Conservation (phyloP, 208 protist genomes). For the Leishmania martiniquensis region DNA sequence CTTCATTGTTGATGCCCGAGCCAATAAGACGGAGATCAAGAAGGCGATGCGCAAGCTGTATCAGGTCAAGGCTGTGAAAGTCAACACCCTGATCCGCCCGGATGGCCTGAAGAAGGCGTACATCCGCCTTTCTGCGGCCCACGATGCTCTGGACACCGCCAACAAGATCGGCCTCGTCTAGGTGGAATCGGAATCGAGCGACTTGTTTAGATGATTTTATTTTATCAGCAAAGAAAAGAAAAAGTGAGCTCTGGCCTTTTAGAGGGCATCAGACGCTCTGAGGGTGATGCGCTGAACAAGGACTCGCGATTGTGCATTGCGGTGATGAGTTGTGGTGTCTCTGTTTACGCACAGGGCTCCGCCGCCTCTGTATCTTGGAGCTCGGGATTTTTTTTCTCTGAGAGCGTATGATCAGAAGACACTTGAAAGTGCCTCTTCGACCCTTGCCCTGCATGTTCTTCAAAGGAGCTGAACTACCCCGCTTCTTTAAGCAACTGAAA, state of each 20-base stretch:
- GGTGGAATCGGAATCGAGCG: no score
- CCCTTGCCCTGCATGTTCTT: not conserved
- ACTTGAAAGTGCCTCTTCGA: not conserved
- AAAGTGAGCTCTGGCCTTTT: not conserved
- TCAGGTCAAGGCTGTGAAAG: constrained; percentile 96
- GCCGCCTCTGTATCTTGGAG: not conserved
- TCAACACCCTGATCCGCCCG: constrained; percentile 99
- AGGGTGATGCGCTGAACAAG: not conserved
- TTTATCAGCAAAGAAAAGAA: not conserved
- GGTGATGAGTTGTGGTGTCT: not conserved
- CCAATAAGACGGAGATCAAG: constrained; percentile 99
- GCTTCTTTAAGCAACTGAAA: not conserved
- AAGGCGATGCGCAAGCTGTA: constrained; percentile 98
- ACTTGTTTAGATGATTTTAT: constrained; percentile 11
- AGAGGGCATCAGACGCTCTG: not conserved
- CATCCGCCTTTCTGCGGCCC: constrained; percentile 94
- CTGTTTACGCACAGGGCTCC: not conserved
- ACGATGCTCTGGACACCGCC: constrained; percentile 98
- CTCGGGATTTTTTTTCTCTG: not conserved
- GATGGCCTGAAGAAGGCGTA: constrained; percentile 99
- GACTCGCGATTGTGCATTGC: not conserved
- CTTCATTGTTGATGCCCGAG: constrained; percentile 98
- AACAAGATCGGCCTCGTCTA: constrained; percentile 98
- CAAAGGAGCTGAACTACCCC: not conserved
- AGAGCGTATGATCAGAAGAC: not conserved